A percentile compares a stretch with the other conserved stretches of the same genome.
These are phyloP conservation scores for Talaromyces sp. DNA, from an alignment of 2,329 filamentous ascomycete genomes.

Conservation along the genomic window DNA sequence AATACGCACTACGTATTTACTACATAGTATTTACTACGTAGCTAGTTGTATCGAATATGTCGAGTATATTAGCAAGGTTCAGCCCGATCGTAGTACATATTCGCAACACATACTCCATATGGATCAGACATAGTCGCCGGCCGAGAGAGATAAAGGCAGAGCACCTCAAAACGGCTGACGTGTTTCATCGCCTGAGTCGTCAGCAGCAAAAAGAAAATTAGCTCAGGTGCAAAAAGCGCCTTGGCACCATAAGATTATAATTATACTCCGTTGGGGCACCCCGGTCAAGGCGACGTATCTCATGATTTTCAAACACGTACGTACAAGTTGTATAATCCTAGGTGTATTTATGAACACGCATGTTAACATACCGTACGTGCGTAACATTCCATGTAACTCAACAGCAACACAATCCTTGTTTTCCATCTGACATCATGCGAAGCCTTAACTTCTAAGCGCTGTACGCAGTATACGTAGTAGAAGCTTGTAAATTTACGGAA, in stretches of 20 bases:
- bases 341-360: not conserved
- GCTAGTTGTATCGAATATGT: not conserved
- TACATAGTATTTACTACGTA: too few relatives aligned
- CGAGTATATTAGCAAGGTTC: not conserved
- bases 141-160: too few relatives aligned
- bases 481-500: not conserved
- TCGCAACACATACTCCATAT: not conserved
- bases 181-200: not conserved
- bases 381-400: not conserved
- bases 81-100: not conserved
- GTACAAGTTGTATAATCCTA: not conserved
- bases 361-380: not conserved
- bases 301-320: not conserved
- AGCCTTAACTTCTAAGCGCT: not conserved
- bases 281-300: not conserved
- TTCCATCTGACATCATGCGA: not conserved
- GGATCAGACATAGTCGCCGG: not conserved
- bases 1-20: not conserved
- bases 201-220: not conserved
- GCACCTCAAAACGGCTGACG: not conserved
- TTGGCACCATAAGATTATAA: not conserved
- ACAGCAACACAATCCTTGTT: not conserved
- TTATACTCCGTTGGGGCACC: not conserved
- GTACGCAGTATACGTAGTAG: not conserved
- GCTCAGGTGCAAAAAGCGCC: not conserved